Conservation (phyloP, 495 filamentous ascomycete genomes). For the Aspergillus hancockii region DNA sequence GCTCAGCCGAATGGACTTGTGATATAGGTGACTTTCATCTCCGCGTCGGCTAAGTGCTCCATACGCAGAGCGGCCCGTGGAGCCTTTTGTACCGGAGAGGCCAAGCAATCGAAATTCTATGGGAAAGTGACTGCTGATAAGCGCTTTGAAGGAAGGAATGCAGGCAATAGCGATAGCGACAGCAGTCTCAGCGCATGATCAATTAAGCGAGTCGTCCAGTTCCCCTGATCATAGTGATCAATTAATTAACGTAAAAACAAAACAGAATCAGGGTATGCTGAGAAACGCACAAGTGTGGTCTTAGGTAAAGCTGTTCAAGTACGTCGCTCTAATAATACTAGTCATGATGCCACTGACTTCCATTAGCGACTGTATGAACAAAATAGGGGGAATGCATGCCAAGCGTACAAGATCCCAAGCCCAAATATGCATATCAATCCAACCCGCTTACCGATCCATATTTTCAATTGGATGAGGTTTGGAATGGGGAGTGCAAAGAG, state of each 20-base stretch:
- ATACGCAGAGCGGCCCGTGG: conserved; percentile 5
- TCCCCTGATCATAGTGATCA: conserved; percentile 10
- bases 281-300: conserved; percentile 23
- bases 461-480: conserved; percentile 29
- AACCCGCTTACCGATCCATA: conserved; percentile 28
- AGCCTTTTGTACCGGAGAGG: conserved; percentile 13
- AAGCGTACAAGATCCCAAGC: conserved; percentile 33
- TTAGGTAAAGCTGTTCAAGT: conserved; percentile 17
- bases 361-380: conserved; percentile 1
- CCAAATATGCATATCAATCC: conserved; percentile 34
- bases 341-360: conserved; percentile 16
- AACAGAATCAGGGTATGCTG: neutral
- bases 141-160: conserved; percentile 23
- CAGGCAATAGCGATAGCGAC: conserved; percentile 24
- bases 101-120: conserved; percentile 15
- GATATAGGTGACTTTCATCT: neutral
- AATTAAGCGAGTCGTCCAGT: conserved; percentile 20
- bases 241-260: neutral
- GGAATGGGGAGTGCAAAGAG: conserved; percentile 35
- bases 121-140: conserved; percentile 21
- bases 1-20: neutral
- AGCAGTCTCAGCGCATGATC: conserved; percentile 23
- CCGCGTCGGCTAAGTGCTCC: neutral
- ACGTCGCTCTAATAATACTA: conserved; percentile 22
- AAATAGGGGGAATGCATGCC: neutral